Percentiles rank a stretch among this genome's conserved stretches.
Conservation (phyloP, 1,284 basidiomycete species). For the Papiliotrema nemorosa region DNA sequence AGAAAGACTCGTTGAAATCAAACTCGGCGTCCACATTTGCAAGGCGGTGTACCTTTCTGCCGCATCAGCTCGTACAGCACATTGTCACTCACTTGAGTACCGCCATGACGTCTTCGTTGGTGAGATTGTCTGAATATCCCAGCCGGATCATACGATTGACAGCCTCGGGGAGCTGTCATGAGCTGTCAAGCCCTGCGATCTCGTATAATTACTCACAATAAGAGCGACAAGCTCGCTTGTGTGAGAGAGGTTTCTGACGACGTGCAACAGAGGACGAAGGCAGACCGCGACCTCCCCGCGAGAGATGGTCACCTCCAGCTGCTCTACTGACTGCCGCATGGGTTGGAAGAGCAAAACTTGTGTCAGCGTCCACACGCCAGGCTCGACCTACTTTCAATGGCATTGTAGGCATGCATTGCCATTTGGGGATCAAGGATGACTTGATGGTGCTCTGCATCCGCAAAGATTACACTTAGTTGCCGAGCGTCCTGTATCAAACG, state of each 20-base stretch:
- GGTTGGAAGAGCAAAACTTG: slow-evolving; percentile 15
- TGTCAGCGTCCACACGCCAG: background rate
- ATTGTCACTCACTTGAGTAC: slow-evolving; percentile 11
- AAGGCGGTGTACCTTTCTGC: slow-evolving; percentile 14
- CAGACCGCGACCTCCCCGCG: background rate
- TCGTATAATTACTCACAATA: slow-evolving; percentile 12
- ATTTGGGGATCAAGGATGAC: slow-evolving; percentile 15
- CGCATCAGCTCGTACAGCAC: too few relatives aligned
- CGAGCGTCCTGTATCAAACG: slow-evolving; percentile 4
- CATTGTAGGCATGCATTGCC: slow-evolving; percentile 19
- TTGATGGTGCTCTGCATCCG: slow-evolving; percentile 5
- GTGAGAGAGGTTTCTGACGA: slow-evolving; percentile 6
- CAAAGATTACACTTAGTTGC: slow-evolving; percentile 6
- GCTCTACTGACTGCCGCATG: slow-evolving; percentile 1
- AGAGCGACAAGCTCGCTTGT: slow-evolving; percentile 11
- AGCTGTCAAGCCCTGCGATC: background rate
- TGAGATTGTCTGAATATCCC: slow-evolving; percentile 13
- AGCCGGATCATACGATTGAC: slow-evolving; percentile 16
- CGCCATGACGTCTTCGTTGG: slow-evolving; percentile 13
- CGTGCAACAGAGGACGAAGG: slow-evolving; percentile 5
- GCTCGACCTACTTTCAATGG: slow-evolving; percentile 7
- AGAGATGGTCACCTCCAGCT: background rate
- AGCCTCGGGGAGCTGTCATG: slow-evolving; percentile 14
- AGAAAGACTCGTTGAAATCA: slow-evolving; percentile 19
- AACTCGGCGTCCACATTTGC: slow-evolving; percentile 13